phyloP scores from a whole-genome alignment of 768 basidiomycete species.

The Mycena floridula region DNA sequence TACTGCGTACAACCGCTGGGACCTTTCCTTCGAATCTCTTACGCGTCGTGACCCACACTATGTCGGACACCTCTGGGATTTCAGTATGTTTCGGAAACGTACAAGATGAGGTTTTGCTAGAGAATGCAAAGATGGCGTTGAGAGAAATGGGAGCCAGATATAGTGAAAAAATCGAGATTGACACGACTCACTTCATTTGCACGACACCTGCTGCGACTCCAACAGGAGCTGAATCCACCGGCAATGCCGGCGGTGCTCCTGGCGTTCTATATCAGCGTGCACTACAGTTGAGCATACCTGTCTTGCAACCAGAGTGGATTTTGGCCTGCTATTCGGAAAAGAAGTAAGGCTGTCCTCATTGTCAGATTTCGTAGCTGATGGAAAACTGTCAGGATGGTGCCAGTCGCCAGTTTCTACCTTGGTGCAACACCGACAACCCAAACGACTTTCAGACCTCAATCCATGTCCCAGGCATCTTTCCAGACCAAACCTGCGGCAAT shows the following conservation, averaged over 20 bases:
- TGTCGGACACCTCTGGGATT: slow-evolving; percentile 92
- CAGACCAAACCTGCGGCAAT: slow-evolving; percentile 32
- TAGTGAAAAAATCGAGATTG: slow-evolving; percentile 92
- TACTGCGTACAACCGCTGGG: slow-evolving; percentile 89
- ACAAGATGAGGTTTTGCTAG: slow-evolving; percentile 67
- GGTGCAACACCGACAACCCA: slow-evolving; percentile 49
- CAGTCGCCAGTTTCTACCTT: slow-evolving; percentile 79
- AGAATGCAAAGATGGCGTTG: slow-evolving; percentile 77
- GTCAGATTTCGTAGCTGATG: too few species aligned
- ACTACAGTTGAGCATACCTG: slow-evolving; percentile 86
- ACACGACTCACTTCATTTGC: slow-evolving; percentile 97
- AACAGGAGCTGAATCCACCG: slow-evolving; percentile 46
- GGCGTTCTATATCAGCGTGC: slow-evolving; percentile 94
- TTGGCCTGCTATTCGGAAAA: slow-evolving; percentile 82
- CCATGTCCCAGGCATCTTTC: slow-evolving; percentile 67
- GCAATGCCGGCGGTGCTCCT: slow-evolving; percentile 50
- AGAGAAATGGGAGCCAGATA: slow-evolving; percentile 84
- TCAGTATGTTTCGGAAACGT: slow-evolving; percentile 93
- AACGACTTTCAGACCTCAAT: slow-evolving; percentile 50
- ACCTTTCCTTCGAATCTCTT: slow-evolving; percentile 83
- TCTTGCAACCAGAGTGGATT: slow-evolving; percentile 94
- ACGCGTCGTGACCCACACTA: slow-evolving; percentile 85
- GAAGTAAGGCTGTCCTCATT: slow-evolving; percentile 44
- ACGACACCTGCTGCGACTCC: slow-evolving; percentile 78
- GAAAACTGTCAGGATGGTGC: slow-evolving; percentile 74